These are phyloP conservation scores for Hawksworthiomyces lignivorus DNA, from an alignment of 2,329 filamentous ascomycete genomes.

Conservation along the genomic window DNA sequence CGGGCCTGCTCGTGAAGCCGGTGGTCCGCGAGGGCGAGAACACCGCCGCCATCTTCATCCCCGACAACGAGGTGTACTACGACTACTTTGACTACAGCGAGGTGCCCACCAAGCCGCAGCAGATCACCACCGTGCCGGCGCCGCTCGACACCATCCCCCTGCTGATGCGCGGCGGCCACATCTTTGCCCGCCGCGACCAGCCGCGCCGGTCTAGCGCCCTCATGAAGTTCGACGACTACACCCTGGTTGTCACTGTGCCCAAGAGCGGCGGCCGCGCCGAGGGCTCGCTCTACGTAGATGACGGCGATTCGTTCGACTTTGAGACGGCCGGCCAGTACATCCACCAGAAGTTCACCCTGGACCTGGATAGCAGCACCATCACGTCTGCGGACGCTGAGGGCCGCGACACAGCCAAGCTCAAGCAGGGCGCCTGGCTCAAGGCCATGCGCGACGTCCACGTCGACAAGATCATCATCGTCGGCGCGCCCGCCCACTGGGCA, in stretches of 20 bases:
- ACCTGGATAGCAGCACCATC: slow-evolving; percentile 53
- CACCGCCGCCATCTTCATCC: slow-evolving; percentile 73
- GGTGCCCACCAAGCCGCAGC: slow-evolving; percentile 62
- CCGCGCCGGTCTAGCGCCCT: slow-evolving; percentile 77
- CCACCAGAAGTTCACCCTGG: slow-evolving; percentile 69
- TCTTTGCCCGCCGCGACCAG: slow-evolving; percentile 82
- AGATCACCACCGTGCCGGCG: slow-evolving; percentile 61
- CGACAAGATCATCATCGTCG: slow-evolving; percentile 78
- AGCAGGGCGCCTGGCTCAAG: slow-evolving; percentile 69
- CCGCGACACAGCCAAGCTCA: slow-evolving; percentile 41
- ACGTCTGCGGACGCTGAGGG: slow-evolving; percentile 59
- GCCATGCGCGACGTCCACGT: slow-evolving; percentile 69
- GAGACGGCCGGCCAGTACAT: slow-evolving; percentile 73
- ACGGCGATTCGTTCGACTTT: slow-evolving; percentile 88
- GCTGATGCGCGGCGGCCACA: slow-evolving; percentile 86
- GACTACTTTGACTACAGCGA: slow-evolving; percentile 87
- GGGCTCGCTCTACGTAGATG: slow-evolving; percentile 83
- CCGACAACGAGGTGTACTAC: slow-evolving; percentile 84
- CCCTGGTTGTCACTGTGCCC: slow-evolving; percentile 68
- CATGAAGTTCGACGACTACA: slow-evolving; percentile 95
- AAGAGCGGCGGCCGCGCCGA: slow-evolving; percentile 56
- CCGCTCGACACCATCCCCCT: slow-evolving; percentile 82
- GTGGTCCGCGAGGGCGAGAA: slow-evolving; percentile 70
- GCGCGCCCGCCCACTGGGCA: slow-evolving; percentile 67
- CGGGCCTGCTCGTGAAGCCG: slow-evolving; percentile 87